These are phyloP conservation scores for Paxillus rubicundulus DNA, from an alignment of 768 basidiomycete species.

Conservation along the genomic window DNA sequence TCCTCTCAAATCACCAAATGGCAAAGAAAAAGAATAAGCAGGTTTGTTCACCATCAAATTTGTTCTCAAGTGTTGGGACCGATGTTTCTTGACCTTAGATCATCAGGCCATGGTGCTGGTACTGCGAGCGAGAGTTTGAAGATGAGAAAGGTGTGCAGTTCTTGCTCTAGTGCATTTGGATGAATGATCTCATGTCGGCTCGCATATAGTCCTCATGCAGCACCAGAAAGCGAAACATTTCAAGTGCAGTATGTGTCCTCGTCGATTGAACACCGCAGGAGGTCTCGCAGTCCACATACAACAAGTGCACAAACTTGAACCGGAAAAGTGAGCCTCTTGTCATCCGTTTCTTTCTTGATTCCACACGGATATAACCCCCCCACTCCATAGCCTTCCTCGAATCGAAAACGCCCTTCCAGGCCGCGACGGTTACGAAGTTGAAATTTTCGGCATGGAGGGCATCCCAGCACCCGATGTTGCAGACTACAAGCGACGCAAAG, in stretches of 20 bases:
- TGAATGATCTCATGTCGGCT: background rate
- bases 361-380: constrained; percentile 8
- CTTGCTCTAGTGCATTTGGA: background rate
- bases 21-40: constrained; percentile 57
- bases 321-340: constrained; percentile 53
- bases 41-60: constrained; percentile 23
- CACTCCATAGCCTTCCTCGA: constrained; percentile 59
- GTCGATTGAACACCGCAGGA: constrained; percentile 94
- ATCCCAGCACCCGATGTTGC: constrained; percentile 92
- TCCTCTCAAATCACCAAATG: constrained; percentile 29
- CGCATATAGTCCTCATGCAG: constrained; percentile 82
- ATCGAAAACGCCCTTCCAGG: constrained; percentile 97
- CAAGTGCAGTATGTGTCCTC: constrained; percentile 94
- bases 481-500: constrained; percentile 94
- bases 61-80: background rate
- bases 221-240: constrained; percentile 99
- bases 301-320: constrained; percentile 98
- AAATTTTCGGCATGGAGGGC: constrained; percentile 99
- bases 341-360: background rate
- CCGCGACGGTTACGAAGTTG: constrained; percentile 95
- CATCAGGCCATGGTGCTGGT: constrained; percentile 97
- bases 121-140: constrained; percentile 98
- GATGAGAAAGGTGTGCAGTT: constrained; percentile 87
- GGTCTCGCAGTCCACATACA: constrained; percentile 97
- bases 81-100: constrained; percentile 44